A percentile compares a stretch with the other conserved stretches of the same genome.
These are phyloP conservation scores for Cicer cuneatum DNA, from an alignment of 306 rosid species.

Conservation along the genomic window DNA sequence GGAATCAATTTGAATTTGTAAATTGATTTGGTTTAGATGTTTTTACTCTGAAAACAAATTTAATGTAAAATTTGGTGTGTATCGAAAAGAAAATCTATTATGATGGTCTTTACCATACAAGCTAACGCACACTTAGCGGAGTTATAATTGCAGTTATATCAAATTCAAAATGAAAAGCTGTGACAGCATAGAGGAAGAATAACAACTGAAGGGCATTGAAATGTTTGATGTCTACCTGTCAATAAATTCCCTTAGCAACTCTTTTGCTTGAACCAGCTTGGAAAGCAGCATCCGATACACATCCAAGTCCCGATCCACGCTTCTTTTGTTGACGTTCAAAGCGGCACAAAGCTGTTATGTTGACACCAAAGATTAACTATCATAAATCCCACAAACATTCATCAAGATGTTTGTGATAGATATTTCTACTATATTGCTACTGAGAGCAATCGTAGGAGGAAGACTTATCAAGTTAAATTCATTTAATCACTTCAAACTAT, in stretches of 20 bases:
- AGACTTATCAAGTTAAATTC: conserved; percentile 37
- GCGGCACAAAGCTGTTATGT: conserved; percentile 73
- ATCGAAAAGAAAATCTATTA: neutral
- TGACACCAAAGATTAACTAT: conserved; percentile 45
- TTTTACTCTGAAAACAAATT: neutral
- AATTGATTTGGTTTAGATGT: neutral
- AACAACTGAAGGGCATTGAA: conserved; percentile 15
- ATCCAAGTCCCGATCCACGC: conserved; percentile 92
- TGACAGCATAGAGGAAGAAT: neutral
- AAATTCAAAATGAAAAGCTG: neutral
- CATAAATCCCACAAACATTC: conserved; percentile 12
- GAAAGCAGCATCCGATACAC: conserved; percentile 89
- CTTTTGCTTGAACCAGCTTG: conserved; percentile 96
- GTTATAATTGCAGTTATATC: neutral
- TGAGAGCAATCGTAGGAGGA: conserved; percentile 22
- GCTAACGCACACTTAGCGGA: neutral
- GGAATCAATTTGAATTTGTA: neutral
- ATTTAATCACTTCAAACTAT: conserved; percentile 27
- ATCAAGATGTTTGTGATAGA: conserved; percentile 11
- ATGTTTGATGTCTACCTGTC: conserved; percentile 67
- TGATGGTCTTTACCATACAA: neutral
- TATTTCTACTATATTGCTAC: neutral
- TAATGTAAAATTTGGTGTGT: no score
- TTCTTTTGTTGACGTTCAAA: conserved; percentile 71
- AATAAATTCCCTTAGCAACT: conserved; percentile 82